Base-by-base conservation (phyloP, 1,284 basidiomycete species). In the Papiliotrema laurentii region DNA sequence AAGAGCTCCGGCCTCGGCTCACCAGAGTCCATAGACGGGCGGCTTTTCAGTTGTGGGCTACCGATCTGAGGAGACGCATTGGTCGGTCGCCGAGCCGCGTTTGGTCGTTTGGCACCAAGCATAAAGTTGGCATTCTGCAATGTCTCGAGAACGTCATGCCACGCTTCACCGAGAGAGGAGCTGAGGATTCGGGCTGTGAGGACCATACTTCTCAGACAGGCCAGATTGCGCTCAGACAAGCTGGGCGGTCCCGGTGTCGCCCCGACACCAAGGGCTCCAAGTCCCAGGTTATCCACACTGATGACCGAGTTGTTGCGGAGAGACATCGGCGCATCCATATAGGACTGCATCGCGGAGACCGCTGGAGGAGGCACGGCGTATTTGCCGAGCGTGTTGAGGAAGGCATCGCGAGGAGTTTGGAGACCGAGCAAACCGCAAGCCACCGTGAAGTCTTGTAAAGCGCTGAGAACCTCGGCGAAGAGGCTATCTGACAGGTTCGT, bases 51-150 rank as follows among this genome's bases (percentile, higher is more conserved):
- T 13, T 43, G 49, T 24, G 37, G 42, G 6, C 18, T 45, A 11
- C 38, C 41, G 2, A 54, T 4, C 25, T 46, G 50, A 16, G 56
- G 56, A 7, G 56, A 53, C 3, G 43, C 51, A 4, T 47, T 28
- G n/a, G 49, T 50, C 21, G 55, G 53, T 5, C 56, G 47, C 27
- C 56, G 44, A 4, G 44, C 45, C n/a, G 45, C 38, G 2, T 34
- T 40, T 10, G 58, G 49, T 27, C 58, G 52, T 58, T 81, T 84
- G 43, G 81, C 76, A 2, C 82, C 81, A 25, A 96, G 77, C 16
- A 96, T 87, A 63, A 89, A 91, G 59, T 93, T 90, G 5, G 91
- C 90, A 60, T 92, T 94, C 72, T 96, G 91, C 31, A 96, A 73
- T 1, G 86, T 83, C 64, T 96, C 91, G 40, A 98, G 79, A 6